Base-by-base conservation (phyloP, 345 rosid genomes). In the Angophora floribunda region DNA sequence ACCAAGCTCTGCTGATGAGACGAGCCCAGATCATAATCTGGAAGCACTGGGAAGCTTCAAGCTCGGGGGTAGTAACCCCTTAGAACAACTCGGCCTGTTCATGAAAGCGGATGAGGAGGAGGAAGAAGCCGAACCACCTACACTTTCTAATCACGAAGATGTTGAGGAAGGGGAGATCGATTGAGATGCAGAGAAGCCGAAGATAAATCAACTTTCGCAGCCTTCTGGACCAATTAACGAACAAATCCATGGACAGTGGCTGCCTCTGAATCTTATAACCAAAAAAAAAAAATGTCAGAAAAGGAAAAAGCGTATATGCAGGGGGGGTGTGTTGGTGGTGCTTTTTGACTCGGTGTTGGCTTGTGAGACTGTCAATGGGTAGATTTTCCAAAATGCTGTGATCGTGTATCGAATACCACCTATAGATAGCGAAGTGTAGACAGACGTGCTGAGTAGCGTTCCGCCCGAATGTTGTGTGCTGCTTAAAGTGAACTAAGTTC, bases 151-250 rank as follows among this genome's bases (percentile, higher is more conserved):
- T 61, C 87, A 70, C 44, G 89, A 63, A 16, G 88, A 92, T 51
- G 94, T 92, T 1, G 99, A 95, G 92, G 98, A 97, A 94, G 99
- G 99, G 86, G 99, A 97, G 93, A 95, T 94, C 80, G 96, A 95
- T 91, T 94, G 90, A 94, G 85, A 65, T 41, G 84, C 8, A 10
- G 61, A 87, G 51, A 41, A 65, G 16, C 36, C 7, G 19, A 86
- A 61, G 80, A 17, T 9, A 22, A 75, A 53, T 14, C 67, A 28
- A 50, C 28, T 49, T 67, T 67, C 26, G 45, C 55, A 47, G 53
- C 84, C 85, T 70, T 87, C 70, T 87, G 52, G 59, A 36, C 30
- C 36, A 17, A 86, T 51, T 49, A 16, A 41, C 59, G 15, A 36
- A 86, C 47, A 26, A 17, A 30, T 86, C 57, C 26, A 47, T 51